These are phyloP conservation scores for Kodamaea alishanica DNA, from an alignment of 1,139 yeast species.

Conservation along the genomic window DNA sequence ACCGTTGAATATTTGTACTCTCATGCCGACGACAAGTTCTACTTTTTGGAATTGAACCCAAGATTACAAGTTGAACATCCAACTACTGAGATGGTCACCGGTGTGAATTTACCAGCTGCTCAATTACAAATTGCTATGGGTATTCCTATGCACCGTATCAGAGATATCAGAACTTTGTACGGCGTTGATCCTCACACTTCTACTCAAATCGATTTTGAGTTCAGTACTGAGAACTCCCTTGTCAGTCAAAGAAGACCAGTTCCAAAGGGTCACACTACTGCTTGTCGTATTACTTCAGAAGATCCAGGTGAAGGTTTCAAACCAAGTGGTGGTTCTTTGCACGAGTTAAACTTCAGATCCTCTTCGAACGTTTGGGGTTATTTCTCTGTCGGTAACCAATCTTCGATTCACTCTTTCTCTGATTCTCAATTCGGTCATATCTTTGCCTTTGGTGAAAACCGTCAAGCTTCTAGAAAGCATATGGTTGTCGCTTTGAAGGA, in stretches of 20 bases:
- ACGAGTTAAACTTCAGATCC: conserved; percentile 93
- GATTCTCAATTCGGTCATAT: conserved; percentile 99
- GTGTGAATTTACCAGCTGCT: conserved; percentile 96
- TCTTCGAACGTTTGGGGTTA: conserved; percentile 99
- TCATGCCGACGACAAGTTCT: conserved; percentile 88
- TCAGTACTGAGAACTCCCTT: conserved; percentile 66
- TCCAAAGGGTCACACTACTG: conserved; percentile 98
- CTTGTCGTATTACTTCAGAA: conserved; percentile 97
- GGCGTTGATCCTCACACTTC: conserved; percentile 95
- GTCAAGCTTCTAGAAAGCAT: conserved; percentile 96
- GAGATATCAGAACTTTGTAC: conserved; percentile 86
- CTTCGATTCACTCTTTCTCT: conserved; percentile 94
- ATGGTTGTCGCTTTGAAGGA: conserved; percentile 98
- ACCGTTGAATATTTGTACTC: conserved; percentile 96
- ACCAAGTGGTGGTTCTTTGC: conserved; percentile 95
- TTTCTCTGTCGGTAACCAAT: conserved; percentile 93
- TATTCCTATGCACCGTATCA: conserved; percentile 90
- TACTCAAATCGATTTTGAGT: conserved; percentile 87
- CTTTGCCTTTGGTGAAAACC: conserved; percentile 97
- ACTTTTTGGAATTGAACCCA: conserved; percentile 93
- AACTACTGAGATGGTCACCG: conserved; percentile 98
- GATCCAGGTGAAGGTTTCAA: conserved; percentile 99
- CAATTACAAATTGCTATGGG: conserved; percentile 99
- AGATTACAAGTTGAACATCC: conserved; percentile 99
- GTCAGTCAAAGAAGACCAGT: conserved; percentile 84